A percentile compares a stretch with the other conserved stretches of the same genome.
These are phyloP conservation scores for Dactylis glomerata DNA, from an alignment of 176 grass and related monocot species.

Conservation along the genomic window DNA sequence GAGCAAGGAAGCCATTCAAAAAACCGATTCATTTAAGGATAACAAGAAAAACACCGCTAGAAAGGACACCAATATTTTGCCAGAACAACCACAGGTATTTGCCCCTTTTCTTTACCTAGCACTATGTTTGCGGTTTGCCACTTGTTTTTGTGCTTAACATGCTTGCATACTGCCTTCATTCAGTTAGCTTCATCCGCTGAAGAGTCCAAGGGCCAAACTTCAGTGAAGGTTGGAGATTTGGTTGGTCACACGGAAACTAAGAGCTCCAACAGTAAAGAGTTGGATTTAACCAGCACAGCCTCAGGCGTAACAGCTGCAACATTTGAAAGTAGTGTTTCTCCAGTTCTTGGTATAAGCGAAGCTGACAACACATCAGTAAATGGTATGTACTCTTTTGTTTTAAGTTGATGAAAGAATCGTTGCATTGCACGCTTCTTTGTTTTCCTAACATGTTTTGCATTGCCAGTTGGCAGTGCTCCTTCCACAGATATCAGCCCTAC, in stretches of 20 bases:
- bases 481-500: background rate
- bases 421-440: background rate
- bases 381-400: conserved; percentile 25
- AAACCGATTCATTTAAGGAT: conserved; percentile 60
- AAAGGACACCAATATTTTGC: conserved; percentile 41
- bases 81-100: conserved; percentile 54
- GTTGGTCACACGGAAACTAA: conserved; percentile 29
- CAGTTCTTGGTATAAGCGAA: background rate
- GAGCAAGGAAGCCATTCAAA: conserved; percentile 48
- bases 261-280: background rate
- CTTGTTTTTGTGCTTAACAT: conserved; percentile 16
- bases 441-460: conserved; percentile 29
- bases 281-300: conserved; percentile 13
- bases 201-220: conserved; percentile 38
- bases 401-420: background rate
- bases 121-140: background rate
- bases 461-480: conserved; percentile 32
- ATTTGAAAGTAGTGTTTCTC: conserved; percentile 17
- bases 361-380: conserved; percentile 19
- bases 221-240: conserved; percentile 29
- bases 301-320: background rate
- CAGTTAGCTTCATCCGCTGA: conserved; percentile 50
- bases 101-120: background rate
- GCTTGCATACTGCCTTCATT: conserved; percentile 30
- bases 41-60: conserved; percentile 42